These are phyloP conservation scores for Mycena belliarum DNA, from an alignment of 768 basidiomycete genomes.

Conservation along the genomic window DNA sequence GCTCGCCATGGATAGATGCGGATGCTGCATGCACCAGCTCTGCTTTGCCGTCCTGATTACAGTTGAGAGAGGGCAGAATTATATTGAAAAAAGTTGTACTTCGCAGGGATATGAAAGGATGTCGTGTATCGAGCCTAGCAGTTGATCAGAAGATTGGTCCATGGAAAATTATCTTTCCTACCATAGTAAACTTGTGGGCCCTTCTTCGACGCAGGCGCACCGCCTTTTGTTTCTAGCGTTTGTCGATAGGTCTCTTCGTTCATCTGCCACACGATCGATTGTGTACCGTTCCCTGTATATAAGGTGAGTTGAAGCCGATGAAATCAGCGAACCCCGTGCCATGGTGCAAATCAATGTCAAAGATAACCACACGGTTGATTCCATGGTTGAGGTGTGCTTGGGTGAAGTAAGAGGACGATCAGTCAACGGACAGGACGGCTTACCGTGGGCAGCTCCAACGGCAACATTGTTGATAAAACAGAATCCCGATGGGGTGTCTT, in stretches of 20 bases:
- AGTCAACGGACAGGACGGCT: not conserved
- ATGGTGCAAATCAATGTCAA: constrained; percentile 93
- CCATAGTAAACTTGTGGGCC: constrained; percentile 77
- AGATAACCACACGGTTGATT: constrained; percentile 76
- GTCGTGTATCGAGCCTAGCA: constrained; percentile 78
- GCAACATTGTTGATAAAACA: constrained; percentile 96
- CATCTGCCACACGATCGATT: constrained; percentile 87
- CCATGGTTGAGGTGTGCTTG: constrained; percentile 85
- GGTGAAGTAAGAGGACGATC: not conserved
- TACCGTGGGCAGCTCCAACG: constrained; percentile 89
- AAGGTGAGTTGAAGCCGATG: not conserved
- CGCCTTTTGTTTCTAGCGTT: constrained; percentile 56
- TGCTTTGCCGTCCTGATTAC: constrained; percentile 72
- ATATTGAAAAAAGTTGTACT: constrained; percentile 37
- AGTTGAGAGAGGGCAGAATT: not conserved
- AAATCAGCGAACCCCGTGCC: constrained; percentile 35
- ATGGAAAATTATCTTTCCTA: not conserved
- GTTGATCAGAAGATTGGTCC: not conserved
- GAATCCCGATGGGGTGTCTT: constrained; percentile 87
- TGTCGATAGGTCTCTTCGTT: constrained; percentile 84
- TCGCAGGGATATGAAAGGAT: constrained; percentile 92
- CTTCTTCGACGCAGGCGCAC: constrained; percentile 31
- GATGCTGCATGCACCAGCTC: constrained; percentile 86
- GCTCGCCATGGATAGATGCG: constrained; percentile 70
- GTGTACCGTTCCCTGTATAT: constrained; percentile 84